Percentiles rank a stretch among this genome's conserved stretches.
phyloP scores from a whole-genome alignment of 2,329 filamentous ascomycete genomes.

The Microascus cirrosus region DNA sequence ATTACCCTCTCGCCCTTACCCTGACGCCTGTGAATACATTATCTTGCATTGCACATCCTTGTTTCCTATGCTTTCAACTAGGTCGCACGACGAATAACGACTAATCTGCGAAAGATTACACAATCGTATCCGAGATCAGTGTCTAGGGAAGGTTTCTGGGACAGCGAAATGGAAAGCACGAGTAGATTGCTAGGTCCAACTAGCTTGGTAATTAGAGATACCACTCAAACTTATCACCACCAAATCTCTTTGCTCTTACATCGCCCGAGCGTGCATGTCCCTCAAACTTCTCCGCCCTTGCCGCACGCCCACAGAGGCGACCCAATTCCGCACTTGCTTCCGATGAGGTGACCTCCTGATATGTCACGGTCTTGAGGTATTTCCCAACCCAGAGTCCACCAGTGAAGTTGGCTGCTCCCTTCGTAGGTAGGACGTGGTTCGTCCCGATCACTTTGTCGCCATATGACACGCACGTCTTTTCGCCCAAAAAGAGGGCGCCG shows the following conservation, averaged over 20 bases:
- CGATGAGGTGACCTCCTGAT: slow-evolving; percentile 33
- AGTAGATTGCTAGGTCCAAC: too few relatives aligned
- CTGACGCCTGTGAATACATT: too few relatives aligned
- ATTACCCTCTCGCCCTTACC: too few relatives aligned
- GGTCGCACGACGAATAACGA: too few relatives aligned
- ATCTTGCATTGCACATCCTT: too few relatives aligned
- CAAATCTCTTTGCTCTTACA: slow-evolving; percentile 20
- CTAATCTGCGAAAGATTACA: too few relatives aligned
- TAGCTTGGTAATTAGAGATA: too few relatives aligned
- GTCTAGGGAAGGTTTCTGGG: too few relatives aligned
- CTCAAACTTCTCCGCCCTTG: slow-evolving; percentile 39
- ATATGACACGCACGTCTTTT: slow-evolving; percentile 40
- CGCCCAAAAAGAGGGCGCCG: slow-evolving; percentile 36
- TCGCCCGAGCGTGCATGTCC: slow-evolving; percentile 41
- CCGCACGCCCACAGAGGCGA: slow-evolving; percentile 32
- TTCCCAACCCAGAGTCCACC: slow-evolving; percentile 46
- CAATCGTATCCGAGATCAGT: too few relatives aligned
- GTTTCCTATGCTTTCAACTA: too few relatives aligned
- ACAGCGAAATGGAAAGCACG: too few relatives aligned
- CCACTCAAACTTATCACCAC: too few relatives aligned
- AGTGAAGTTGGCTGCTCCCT: slow-evolving; percentile 33
- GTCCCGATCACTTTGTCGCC: slow-evolving; percentile 45
- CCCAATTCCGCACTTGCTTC: slow-evolving; percentile 35
- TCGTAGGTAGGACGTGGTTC: slow-evolving; percentile 41
- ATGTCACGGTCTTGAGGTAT: slow-evolving; percentile 38